Percentiles rank a stretch among this genome's conserved stretches.
phyloP scores from a whole-genome alignment of 352 stramenopile genomes.

The Peronosclerospora sorghi region DNA sequence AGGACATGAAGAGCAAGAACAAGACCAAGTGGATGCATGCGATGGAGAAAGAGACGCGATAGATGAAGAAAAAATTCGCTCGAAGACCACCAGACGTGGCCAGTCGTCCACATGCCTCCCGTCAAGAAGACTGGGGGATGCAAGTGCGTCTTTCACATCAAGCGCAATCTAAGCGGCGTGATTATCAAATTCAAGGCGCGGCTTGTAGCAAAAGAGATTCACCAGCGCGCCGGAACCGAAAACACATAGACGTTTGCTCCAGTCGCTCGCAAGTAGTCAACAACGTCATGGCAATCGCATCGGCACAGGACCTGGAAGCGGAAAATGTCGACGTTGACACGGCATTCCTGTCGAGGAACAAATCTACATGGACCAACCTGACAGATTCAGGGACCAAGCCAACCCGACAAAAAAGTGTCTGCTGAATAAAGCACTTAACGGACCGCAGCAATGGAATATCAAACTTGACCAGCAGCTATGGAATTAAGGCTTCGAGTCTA shows the following conservation, averaged over 20 bases:
- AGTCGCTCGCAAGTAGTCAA: background rate
- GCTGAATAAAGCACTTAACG: no score
- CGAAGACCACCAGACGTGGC: background rate
- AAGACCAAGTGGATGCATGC: background rate
- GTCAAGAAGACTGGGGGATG: background rate
- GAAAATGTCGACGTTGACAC: background rate
- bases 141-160: background rate
- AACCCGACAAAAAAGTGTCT: no score
- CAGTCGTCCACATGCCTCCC: background rate
- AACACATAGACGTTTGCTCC: background rate
- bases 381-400: no score
- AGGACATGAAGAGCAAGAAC: background rate
- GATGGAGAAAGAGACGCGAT: background rate
- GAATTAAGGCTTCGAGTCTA: background rate
- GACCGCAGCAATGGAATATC: no score
- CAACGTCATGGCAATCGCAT: background rate
- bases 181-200: background rate
- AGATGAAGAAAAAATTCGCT: no score
- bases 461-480: no score
- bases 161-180: background rate
- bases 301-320: no score
- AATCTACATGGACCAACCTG: background rate
- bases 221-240: background rate
- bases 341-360: background rate
- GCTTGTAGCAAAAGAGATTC: background rate